Evolutionary conservation across 805 yeast genomes (phyloP).

Genomic region (Kazachstania kunashirensis): DNA sequence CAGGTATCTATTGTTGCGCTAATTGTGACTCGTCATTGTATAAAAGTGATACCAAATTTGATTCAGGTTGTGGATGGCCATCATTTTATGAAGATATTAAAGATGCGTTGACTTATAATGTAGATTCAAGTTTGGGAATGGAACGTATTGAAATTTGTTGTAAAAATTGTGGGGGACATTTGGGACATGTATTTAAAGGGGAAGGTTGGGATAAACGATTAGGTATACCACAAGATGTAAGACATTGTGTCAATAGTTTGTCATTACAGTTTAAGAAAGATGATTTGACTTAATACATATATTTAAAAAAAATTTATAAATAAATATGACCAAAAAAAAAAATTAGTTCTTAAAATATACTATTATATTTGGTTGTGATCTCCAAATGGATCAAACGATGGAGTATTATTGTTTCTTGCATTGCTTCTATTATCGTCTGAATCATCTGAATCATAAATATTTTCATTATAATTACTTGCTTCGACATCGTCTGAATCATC

Average conservation of each 20-base stretch:
- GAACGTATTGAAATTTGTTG: constrained; percentile 84
- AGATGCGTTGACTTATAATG: constrained; percentile 53
- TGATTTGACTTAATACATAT: not conserved
- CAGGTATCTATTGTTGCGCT: constrained; percentile 75
- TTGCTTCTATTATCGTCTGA: constrained; percentile 6
- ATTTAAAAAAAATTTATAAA: not conserved
- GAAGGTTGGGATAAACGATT: constrained; percentile 61
- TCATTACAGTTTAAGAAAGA: constrained; percentile 52
- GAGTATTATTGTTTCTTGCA: constrained; percentile 1
- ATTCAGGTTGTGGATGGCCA: constrained; percentile 97
- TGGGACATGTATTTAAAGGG: constrained; percentile 91
- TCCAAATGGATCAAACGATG: constrained; percentile 37
- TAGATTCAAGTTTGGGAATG: constrained; percentile 67
- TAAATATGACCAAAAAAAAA: too few relatives aligned
- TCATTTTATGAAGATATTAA: constrained; percentile 83
- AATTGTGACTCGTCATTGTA: constrained; percentile 79
- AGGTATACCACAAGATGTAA: constrained; percentile 62
- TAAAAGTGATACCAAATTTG: constrained; percentile 69
- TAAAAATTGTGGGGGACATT: constrained; percentile 79
- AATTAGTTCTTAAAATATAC: too few relatives aligned
- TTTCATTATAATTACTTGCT: constrained; percentile 15
- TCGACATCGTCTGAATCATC: constrained; percentile 33
- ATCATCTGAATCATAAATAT: constrained; percentile 9
- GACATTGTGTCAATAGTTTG: constrained; percentile 91
- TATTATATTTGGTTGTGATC: constrained; percentile 33